A percentile compares a stretch with the other conserved stretches of the same genome.
phyloP scores from a whole-genome alignment of 371 early-diverging fungal genomes.

The Apophysomyces variabilis region DNA sequence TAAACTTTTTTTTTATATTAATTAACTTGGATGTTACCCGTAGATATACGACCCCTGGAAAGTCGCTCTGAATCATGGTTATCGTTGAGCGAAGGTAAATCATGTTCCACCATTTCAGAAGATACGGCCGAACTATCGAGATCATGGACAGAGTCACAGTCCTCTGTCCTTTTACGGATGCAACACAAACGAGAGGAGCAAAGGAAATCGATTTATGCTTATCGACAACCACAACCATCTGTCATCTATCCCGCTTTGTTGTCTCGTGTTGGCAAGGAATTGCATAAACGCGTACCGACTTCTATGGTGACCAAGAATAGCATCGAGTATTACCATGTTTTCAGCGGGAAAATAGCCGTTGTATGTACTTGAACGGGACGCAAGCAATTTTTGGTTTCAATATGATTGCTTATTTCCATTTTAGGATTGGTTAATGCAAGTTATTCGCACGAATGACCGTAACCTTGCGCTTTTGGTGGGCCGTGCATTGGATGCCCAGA shows the following conservation, averaged over 20 bases:
- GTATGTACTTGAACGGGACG: constrained; percentile 42
- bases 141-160: constrained; percentile 6
- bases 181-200: constrained; percentile 41
- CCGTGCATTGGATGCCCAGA: constrained; percentile 79
- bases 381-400: too few species aligned
- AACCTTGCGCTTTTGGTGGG: constrained; percentile 81
- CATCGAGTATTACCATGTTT: constrained; percentile 78
- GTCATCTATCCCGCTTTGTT: constrained; percentile 76
- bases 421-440: constrained; percentile 60
- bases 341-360: constrained; percentile 83
- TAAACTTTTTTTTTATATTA: background rate
- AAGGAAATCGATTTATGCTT: constrained; percentile 42
- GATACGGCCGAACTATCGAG: background rate
- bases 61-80: constrained; percentile 25
- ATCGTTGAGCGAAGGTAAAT: background rate
- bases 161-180: constrained; percentile 33
- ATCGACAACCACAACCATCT: constrained; percentile 20
- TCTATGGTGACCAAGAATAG: constrained; percentile 68
- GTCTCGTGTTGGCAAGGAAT: constrained; percentile 75
- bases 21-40: background rate
- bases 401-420: background rate
- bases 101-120: background rate
- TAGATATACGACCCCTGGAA: constrained; percentile 13
- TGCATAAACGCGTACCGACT: constrained; percentile 51
- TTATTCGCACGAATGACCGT: constrained; percentile 79